Percentiles rank a stretch among this genome's conserved stretches.
These are phyloP conservation scores for Cicer arietinum DNA, from an alignment of 306 rosid genomes.

Conservation along the genomic window DNA sequence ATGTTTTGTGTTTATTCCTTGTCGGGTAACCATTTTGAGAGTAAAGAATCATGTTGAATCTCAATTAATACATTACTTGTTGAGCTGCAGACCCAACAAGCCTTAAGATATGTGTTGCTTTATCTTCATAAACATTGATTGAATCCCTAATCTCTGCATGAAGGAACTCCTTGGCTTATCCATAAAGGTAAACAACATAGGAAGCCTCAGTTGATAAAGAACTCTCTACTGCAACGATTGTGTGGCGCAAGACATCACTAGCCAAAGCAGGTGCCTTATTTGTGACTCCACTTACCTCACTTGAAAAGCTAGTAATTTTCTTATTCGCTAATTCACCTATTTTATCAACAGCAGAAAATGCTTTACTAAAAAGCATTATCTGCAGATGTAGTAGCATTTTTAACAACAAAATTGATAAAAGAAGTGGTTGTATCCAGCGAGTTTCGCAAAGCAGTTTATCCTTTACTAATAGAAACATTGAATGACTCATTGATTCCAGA, in stretches of 20 bases:
- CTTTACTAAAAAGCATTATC: constrained; percentile 56
- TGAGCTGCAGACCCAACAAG: constrained; percentile 64
- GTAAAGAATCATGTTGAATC: background rate
- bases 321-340: constrained; percentile 65
- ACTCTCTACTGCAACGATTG: constrained; percentile 67
- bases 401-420: constrained; percentile 33
- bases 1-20: no score
- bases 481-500: no score
- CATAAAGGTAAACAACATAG: constrained; percentile 63
- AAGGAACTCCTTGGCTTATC: constrained; percentile 75
- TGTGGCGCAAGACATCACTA: constrained; percentile 64
- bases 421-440: no score
- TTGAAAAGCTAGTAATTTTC: constrained; percentile 61
- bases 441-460: constrained; percentile 37
- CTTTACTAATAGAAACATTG: no score
- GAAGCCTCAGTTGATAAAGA: constrained; percentile 70
- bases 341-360: constrained; percentile 66
- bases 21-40: no score
- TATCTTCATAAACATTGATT: constrained; percentile 69
- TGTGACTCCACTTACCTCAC: constrained; percentile 62
- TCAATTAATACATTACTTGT: constrained; percentile 55
- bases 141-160: constrained; percentile 70
- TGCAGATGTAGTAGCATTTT: constrained; percentile 59
- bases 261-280: constrained; percentile 63
- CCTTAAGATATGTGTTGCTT: constrained; percentile 62